phyloP scores from a whole-genome alignment of 257 asterid species.

The Forsythia viridissima region DNA sequence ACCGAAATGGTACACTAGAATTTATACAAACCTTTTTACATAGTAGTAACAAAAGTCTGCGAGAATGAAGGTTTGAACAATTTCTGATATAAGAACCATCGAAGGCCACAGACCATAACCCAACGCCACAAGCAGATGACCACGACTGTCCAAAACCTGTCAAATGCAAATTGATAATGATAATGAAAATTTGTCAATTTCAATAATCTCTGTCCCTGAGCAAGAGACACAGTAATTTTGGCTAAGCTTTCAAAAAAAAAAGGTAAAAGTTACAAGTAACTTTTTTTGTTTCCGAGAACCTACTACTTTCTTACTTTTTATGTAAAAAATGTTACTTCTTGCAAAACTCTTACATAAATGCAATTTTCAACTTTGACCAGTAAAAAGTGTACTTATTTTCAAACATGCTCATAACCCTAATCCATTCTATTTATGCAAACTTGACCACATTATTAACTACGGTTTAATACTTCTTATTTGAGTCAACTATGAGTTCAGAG shows the following conservation, averaged over 20 bases:
- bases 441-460: not conserved
- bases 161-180: slow-evolving; percentile 9
- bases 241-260: not conserved
- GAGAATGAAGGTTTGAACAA: slow-evolving; percentile 70
- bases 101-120: slow-evolving; percentile 76
- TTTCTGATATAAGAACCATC: slow-evolving; percentile 69
- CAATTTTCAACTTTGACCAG: not conserved
- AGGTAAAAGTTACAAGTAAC: not conserved
- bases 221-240: not conserved
- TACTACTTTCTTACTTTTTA: not conserved
- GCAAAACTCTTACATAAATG: not conserved
- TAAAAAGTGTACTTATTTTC: not conserved
- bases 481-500: not conserved
- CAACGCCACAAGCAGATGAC: slow-evolving; percentile 63
- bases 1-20: not conserved
- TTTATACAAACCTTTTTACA: slow-evolving; percentile 50
- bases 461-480: not conserved
- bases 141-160: slow-evolving; percentile 67
- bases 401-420: not conserved
- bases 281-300: not conserved
- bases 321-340: too few relatives aligned
- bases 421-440: not conserved
- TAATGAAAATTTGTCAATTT: not conserved
- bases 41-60: slow-evolving; percentile 79
- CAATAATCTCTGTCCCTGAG: too few relatives aligned